A percentile compares a stretch with the other conserved stretches of the same genome.
Evolutionary conservation across 805 yeast species (phyloP).

Genomic region (Wickerhamomyces kurtzmanii): DNA sequence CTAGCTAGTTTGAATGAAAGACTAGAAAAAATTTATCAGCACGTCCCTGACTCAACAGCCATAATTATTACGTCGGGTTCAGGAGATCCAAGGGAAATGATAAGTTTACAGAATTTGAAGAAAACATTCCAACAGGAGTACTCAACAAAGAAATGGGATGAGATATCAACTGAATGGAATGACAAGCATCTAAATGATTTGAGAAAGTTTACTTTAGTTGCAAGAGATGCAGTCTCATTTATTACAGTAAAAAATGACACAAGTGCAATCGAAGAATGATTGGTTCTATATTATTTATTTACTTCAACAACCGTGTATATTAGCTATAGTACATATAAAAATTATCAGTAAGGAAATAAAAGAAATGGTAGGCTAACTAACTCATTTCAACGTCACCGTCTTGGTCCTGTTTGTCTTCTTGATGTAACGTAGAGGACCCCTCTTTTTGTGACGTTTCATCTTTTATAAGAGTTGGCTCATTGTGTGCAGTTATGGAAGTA

Average conservation of each 20-base stretch:
- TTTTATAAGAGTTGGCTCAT: background rate
- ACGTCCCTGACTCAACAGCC: constrained; percentile 48
- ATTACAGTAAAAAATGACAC: constrained; percentile 29
- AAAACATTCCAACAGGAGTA: constrained; percentile 32
- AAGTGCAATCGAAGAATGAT: constrained; percentile 4
- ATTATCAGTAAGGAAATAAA: no score
- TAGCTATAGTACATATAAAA: no score
- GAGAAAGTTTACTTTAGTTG: constrained; percentile 33
- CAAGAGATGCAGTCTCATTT: constrained; percentile 54
- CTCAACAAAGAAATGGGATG: constrained; percentile 30
- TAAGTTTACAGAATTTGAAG: constrained; percentile 32
- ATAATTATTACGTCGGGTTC: constrained; percentile 53
- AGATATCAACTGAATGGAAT: constrained; percentile 41
- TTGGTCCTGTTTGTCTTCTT: no score
- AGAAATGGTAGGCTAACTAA: no score
- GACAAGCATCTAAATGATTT: constrained; percentile 36
- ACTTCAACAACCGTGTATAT: no score
- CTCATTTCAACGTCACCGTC: constrained; percentile 3
- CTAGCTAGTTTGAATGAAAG: constrained; percentile 28
- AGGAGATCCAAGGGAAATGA: constrained; percentile 45
- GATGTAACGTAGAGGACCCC: background rate
- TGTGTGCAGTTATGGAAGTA: no score
- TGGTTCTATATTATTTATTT: no score
- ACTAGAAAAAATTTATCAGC: constrained; percentile 36
- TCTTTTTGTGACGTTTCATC: background rate